Evolutionary conservation across 129 eudicot genomes (phyloP).

Genomic region (Helianthus annuus): DNA sequence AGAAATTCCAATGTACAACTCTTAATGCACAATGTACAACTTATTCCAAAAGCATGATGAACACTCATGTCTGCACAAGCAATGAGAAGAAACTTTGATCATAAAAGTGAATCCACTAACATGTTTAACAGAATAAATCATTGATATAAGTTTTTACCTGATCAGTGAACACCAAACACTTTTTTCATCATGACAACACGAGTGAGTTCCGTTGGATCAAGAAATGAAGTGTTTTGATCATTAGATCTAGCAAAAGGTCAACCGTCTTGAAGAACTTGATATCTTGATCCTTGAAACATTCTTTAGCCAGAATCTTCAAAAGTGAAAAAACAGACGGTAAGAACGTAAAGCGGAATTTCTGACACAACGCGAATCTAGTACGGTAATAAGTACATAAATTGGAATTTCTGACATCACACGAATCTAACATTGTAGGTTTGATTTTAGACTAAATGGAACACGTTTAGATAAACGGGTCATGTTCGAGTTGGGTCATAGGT

Average conservation of each 20-base stretch:
- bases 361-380: not conserved
- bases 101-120: conserved; percentile 28
- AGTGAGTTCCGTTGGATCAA: conserved; percentile 23
- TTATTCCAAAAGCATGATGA: conserved; percentile 25
- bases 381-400: too few species aligned
- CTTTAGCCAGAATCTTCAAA: conserved; percentile 8
- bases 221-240: not conserved
- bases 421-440: not conserved
- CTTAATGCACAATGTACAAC: conserved; percentile 20
- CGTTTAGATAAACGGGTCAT: not conserved
- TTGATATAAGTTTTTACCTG: conserved; percentile 26
- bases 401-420: not conserved
- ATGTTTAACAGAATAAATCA: conserved; percentile 23
- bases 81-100: conserved; percentile 21
- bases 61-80: conserved; percentile 39
- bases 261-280: conserved; percentile 21
- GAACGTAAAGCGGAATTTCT: not conserved
- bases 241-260: conserved; percentile 1
- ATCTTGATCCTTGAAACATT: conserved; percentile 15
- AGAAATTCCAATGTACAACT: conserved; percentile 31
- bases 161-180: conserved; percentile 23
- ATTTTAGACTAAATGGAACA: not conserved
- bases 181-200: conserved; percentile 23
- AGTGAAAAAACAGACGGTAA: conserved; percentile 1
- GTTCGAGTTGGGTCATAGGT: not conserved